Conservation (phyloP, 495 filamentous ascomycete species). For the Aspergillus cristatus region DNA sequence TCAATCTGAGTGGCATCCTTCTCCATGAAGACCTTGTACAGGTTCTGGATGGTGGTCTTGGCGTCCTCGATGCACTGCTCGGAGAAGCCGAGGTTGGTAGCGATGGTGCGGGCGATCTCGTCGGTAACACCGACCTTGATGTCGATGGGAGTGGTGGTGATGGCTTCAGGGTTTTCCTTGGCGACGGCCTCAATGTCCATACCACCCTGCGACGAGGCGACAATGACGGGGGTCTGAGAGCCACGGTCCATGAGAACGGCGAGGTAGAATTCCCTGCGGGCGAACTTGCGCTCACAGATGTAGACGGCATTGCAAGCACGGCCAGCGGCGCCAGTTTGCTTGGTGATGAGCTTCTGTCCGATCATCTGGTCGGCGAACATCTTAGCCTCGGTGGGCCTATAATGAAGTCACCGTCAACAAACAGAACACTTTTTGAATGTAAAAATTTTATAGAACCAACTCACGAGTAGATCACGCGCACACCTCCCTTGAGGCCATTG, state of each 20-base stretch:
- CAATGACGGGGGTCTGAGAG: slow-evolving; percentile 87
- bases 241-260: slow-evolving; percentile 95
- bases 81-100: slow-evolving; percentile 88
- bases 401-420: slow-evolving; percentile 9
- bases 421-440: no score
- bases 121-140: slow-evolving; percentile 94
- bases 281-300: slow-evolving; percentile 99
- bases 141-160: slow-evolving; percentile 84
- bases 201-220: slow-evolving; percentile 94
- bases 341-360: slow-evolving; percentile 98
- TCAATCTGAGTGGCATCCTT: slow-evolving; percentile 98
- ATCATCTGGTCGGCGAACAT: slow-evolving; percentile 99
- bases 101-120: slow-evolving; percentile 84
- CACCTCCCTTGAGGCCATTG: slow-evolving; percentile 97
- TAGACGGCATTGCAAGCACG: slow-evolving; percentile 93
- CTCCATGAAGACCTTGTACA: slow-evolving; percentile 97
- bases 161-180: slow-evolving; percentile 94
- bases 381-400: slow-evolving; percentile 71
- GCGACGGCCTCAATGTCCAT: slow-evolving; percentile 98
- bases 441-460: no score
- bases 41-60: slow-evolving; percentile 91
- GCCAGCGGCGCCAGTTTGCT: slow-evolving; percentile 90
- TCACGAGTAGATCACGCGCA: slow-evolving; percentile 94
- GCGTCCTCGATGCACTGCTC: slow-evolving; percentile 93
- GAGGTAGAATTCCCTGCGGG: slow-evolving; percentile 96